Conservation (phyloP, 2,329 filamentous ascomycete genomes). For the Rutstroemia sp. region DNA sequence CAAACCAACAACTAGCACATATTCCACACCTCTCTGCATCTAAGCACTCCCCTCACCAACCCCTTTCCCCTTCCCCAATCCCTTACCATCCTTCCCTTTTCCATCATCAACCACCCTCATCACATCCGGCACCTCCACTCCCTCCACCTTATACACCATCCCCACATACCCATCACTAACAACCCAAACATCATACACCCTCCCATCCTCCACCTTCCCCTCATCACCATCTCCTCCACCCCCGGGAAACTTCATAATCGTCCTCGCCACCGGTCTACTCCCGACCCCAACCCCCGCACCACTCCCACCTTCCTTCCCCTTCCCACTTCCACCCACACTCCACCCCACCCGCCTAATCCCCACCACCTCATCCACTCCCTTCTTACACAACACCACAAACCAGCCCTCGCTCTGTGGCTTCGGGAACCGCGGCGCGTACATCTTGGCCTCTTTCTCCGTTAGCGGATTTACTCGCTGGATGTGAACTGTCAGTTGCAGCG, state of each 20-base stretch:
- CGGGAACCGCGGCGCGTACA: slow-evolving; percentile 84
- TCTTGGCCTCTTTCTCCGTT: slow-evolving; percentile 58
- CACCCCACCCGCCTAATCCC: slow-evolving; percentile 83
- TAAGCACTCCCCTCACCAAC: no score
- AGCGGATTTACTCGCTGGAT: slow-evolving; percentile 62
- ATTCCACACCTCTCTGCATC: no score
- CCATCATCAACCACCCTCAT: slow-evolving; percentile 19
- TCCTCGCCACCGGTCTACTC: slow-evolving; percentile 43
- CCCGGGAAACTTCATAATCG: slow-evolving; percentile 52
- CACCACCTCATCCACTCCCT: slow-evolving; percentile 65
- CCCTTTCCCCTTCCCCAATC: not conserved
- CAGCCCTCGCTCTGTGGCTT: slow-evolving; percentile 93
- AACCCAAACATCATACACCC: slow-evolving; percentile 65
- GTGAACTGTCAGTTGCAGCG: slow-evolving; percentile 53
- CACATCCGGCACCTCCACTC: slow-evolving; percentile 27
- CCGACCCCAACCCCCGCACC: slow-evolving; percentile 29
- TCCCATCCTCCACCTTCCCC: slow-evolving; percentile 32
- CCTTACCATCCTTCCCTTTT: not conserved
- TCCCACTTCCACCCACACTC: slow-evolving; percentile 67
- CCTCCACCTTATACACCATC: slow-evolving; percentile 42
- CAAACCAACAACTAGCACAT: no score
- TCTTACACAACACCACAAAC: slow-evolving; percentile 72
- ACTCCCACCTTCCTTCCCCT: slow-evolving; percentile 29
- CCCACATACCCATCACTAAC: slow-evolving; percentile 85
- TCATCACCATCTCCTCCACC: slow-evolving; percentile 23